These are phyloP conservation scores for Artemisia argyi DNA, from an alignment of 129 eudicot species.

Conservation along the genomic window DNA sequence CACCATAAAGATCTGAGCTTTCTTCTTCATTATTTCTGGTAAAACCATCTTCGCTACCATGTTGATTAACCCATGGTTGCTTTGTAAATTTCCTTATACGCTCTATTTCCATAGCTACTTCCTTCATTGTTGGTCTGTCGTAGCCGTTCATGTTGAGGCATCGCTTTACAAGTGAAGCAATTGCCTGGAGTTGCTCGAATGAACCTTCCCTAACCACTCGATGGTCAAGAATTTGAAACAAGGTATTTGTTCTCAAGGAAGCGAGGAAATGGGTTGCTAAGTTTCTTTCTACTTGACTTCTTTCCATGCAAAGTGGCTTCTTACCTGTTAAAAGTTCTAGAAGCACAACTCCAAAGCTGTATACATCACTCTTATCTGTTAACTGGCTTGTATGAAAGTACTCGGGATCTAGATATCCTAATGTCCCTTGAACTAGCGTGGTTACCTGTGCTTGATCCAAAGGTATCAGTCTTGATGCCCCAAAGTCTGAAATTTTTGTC, in stretches of 20 bases:
- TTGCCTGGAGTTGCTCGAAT: conserved; percentile 39
- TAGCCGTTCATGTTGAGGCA: no score
- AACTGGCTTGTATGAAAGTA: no score
- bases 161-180: conserved; percentile 20
- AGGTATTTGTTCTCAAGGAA: conserved; percentile 37
- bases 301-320: conserved; percentile 38
- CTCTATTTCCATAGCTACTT: no score
- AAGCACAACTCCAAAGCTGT: no score
- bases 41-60: no score
- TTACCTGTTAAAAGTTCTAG: conserved; percentile 24
- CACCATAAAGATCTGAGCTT: no score
- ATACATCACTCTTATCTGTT: no score
- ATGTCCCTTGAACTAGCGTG: conserved; percentile 38
- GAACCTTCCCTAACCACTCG: conserved; percentile 37
- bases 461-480: conserved; percentile 46
- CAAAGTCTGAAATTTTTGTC: conserved; percentile 41
- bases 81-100: no score
- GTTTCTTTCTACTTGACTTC: conserved; percentile 39
- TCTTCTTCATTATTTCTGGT: no score
- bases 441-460: conserved; percentile 41
- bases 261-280: conserved; percentile 41
- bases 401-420: no score
- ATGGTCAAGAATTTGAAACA: conserved; percentile 40
- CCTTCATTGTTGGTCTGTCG: no score
- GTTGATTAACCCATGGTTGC: no score